Evolutionary conservation across 768 basidiomycete genomes (phyloP).

Genomic region (Lactarius psammicola): DNA sequence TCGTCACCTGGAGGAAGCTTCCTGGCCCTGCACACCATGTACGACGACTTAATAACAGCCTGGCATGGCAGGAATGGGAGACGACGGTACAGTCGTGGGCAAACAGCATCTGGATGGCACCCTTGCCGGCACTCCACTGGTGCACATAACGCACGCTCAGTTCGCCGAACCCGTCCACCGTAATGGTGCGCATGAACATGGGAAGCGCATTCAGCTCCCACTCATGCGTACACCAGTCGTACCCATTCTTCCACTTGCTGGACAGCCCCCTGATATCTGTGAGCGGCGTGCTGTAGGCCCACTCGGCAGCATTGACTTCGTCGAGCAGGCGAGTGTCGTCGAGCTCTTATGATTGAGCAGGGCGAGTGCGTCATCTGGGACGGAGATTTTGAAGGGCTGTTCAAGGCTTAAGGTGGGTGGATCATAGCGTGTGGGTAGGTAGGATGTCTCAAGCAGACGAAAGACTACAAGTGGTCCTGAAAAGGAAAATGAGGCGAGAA

Average conservation of each 20-base stretch:
- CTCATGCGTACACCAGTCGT: conserved; percentile 30
- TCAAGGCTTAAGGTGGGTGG: too few relatives aligned
- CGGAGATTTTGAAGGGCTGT: conserved; percentile 46
- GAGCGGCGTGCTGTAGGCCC: conserved; percentile 46
- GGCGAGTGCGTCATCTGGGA: conserved; percentile 44
- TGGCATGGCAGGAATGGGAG: neutral
- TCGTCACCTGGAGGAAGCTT: conserved; percentile 49
- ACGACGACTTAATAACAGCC: neutral
- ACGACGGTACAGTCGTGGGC: conserved; percentile 46
- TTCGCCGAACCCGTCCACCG: neutral
- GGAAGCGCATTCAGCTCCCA: conserved; percentile 28
- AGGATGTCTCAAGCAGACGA: too few relatives aligned
- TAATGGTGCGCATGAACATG: neutral
- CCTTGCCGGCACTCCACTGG: conserved; percentile 37
- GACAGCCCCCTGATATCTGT: conserved; percentile 27
- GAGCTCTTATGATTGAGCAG: conserved; percentile 47
- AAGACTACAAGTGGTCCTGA: too few relatives aligned
- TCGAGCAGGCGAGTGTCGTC: conserved; percentile 48
- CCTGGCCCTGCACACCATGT: conserved; percentile 47
- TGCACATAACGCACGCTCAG: neutral
- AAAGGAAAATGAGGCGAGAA: too few relatives aligned
- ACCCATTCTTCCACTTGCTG: neutral
- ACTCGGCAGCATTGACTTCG: conserved; percentile 50
- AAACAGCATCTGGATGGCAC: too few relatives aligned
- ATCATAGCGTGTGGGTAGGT: too few relatives aligned